Base-by-base conservation (phyloP, 2,329 filamentous ascomycete genomes). In the Lachnellula subtilissima region DNA sequence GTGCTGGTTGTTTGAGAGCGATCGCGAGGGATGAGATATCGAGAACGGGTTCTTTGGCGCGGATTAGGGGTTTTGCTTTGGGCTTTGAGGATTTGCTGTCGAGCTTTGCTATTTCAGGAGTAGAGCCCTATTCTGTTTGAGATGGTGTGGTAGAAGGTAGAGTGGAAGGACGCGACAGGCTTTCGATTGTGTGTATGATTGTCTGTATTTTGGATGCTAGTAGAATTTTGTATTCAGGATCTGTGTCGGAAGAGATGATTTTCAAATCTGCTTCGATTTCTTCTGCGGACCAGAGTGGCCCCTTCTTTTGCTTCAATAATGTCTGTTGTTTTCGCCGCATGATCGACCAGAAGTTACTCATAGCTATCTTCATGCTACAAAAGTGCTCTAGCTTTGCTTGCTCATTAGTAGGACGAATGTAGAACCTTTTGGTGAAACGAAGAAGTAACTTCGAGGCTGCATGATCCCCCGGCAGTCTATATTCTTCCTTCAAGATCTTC, bases 371-470 rank as follows among this genome's bases (percentile, higher is more conserved):
- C 4, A 15, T 52, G 15, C 39, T 17, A 28, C 52, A 42, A n/a
- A 45, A 48, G 47, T 51, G 32, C 15, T 52, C 48, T 2, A 51
- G 36, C 40, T 40, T 51, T 36, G 25, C 48, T n/a, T 55, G 47
- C 25, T 47, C 40, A 23, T 55, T 46, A 4, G 47, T 45, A n/a
- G 47, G 51, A 50, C 50, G 40, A 15, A 19, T 55, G 22, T 55
- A 48, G 19, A 55, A 55, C 3, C 32, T n/a, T 17, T 47, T 50
- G 14, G 39, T 25, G 11, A 55, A 55, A 15, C 47, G 19, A 2
- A 48, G n/a, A 19, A 50, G 53, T 11, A 42, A 11, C 22, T 55
- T 46, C n/a, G 48, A 45, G 2, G 47, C 47, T 25, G 50, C 47
- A 42, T 54, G 23, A 11, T 50, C 52, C 9, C 22, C 28, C 36